These are phyloP conservation scores for Antitrichia curtipendula DNA, from an alignment of 225 moss, liverwort and hornwort species.

Conservation along the genomic window DNA sequence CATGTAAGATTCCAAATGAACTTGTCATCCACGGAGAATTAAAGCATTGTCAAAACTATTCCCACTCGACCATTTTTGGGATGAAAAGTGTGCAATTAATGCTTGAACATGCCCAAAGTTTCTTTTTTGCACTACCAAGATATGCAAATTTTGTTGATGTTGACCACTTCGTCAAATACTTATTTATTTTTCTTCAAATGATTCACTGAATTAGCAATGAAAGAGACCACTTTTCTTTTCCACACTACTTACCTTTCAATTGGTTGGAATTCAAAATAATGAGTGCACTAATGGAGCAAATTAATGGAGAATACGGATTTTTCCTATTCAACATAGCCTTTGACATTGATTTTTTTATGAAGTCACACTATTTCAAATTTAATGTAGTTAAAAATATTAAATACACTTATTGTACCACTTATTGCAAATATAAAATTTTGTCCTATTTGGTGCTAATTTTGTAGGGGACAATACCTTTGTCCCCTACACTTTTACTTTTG, in stretches of 20 bases:
- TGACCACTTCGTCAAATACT: rapidly evolving
- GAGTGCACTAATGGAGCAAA: background rate
- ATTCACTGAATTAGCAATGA: background rate
- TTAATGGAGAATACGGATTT: no score
- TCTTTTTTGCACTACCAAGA: background rate
- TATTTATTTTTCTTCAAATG: background rate
- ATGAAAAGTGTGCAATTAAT: background rate
- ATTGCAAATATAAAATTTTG: background rate
- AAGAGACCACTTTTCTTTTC: background rate
- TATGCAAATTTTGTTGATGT: background rate
- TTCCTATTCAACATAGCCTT: background rate
- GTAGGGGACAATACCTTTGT: no score
- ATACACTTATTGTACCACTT: rapidly evolving
- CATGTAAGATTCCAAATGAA: background rate
- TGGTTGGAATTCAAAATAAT: background rate
- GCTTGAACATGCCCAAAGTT: background rate
- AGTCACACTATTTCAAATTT: background rate
- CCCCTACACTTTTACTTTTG: no score
- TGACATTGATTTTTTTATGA: rapidly evolving
- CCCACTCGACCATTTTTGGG: rapidly evolving
- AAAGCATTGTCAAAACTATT: background rate
- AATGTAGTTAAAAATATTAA: rapidly evolving
- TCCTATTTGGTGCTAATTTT: background rate
- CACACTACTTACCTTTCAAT: rapidly evolving
- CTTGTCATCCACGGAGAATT: background rate